These are phyloP conservation scores for Cenchrus americanus DNA, from an alignment of 176 grass and related monocot genomes.

Conservation along the genomic window DNA sequence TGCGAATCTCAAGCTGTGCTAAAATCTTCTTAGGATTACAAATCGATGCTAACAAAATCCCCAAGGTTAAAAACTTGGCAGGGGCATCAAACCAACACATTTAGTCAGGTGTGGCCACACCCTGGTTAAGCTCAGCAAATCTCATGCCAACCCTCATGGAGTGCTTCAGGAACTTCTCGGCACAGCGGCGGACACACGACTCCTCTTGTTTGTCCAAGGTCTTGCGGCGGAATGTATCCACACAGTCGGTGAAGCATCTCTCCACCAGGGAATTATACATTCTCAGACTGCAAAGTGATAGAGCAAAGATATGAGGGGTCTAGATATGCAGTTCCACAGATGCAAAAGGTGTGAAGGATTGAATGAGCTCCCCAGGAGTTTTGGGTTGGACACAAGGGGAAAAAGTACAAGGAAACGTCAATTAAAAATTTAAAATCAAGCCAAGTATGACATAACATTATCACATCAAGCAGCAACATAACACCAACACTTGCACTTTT, in stretches of 20 bases:
- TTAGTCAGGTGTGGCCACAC: slow-evolving; percentile 84
- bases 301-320: slow-evolving; percentile 5
- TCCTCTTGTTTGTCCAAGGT: slow-evolving; percentile 97
- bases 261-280: slow-evolving; percentile 99
- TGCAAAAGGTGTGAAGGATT: background rate
- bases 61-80: slow-evolving; percentile 11
- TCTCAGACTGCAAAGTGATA: slow-evolving; percentile 61
- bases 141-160: slow-evolving; percentile 99
- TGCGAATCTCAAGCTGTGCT: background rate
- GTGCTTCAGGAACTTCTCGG: slow-evolving; percentile 98
- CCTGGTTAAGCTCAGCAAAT: slow-evolving; percentile 96
- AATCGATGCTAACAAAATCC: slow-evolving; percentile 28
- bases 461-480: background rate
- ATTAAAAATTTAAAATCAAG: background rate
- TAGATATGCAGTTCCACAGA: background rate
- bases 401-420: background rate
- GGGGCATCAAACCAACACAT: background rate
- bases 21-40: slow-evolving; percentile 42
- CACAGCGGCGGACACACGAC: slow-evolving; percentile 73
- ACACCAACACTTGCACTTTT: background rate
- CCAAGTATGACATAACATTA: background rate
- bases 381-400: background rate
- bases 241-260: slow-evolving; percentile 85
- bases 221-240: slow-evolving; percentile 85
- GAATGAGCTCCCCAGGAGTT: background rate